Base-by-base conservation (phyloP, 495 filamentous ascomycete species). In the Copromyces sp. region DNA sequence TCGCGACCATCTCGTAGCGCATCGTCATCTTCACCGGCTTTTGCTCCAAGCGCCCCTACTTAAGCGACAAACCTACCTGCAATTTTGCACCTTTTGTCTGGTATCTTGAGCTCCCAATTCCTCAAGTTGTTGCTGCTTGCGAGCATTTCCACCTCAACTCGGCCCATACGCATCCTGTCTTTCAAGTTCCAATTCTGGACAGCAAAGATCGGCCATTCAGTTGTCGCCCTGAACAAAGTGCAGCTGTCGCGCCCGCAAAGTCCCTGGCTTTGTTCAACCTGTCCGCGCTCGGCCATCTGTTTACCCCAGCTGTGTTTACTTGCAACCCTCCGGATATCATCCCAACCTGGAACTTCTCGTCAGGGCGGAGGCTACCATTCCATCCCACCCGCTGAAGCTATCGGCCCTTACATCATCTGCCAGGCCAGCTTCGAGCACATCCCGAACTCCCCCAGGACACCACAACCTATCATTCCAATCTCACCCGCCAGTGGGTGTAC, bases 401-500 rank as follows among this genome's bases (percentile, higher is more conserved):
- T 14, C 53, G 17, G 17, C 42, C 70, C 32, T 37, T 32, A 71
- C 20, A 35, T 53, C 39, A 53, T 35, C 44, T 32, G 44, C 29
- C 42, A 11, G 41, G 11, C 70, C 20, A 20, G n/a, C 40, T 68
- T 39, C 4, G 9, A 32, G 17, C 44, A 40, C 8, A 47, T n/a
- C 14, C 24, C 42, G 12, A 2, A n/a, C 12, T 17, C 42, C 16
- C 12, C 40, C 0, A 20, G 3, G 4, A 29, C 9, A 29, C 24
- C 20, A 29, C 4, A 35, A 4, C 9, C 2, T 24, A 71, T 37
- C 44, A 71, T 53, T 20, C 69, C 69, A 70, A 70, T 42, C 24
- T 70, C 65, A 45, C 17, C 47, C 41, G 16, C 32, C 73, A 71
- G 75, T 77, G 77, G 75, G 75, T 79, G 74, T 70, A 24, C 24